Percentiles rank a stretch among this genome's conserved stretches.
Evolutionary conservation across 345 rosid genomes (phyloP).

Genomic region (Melastoma malabathricum): DNA sequence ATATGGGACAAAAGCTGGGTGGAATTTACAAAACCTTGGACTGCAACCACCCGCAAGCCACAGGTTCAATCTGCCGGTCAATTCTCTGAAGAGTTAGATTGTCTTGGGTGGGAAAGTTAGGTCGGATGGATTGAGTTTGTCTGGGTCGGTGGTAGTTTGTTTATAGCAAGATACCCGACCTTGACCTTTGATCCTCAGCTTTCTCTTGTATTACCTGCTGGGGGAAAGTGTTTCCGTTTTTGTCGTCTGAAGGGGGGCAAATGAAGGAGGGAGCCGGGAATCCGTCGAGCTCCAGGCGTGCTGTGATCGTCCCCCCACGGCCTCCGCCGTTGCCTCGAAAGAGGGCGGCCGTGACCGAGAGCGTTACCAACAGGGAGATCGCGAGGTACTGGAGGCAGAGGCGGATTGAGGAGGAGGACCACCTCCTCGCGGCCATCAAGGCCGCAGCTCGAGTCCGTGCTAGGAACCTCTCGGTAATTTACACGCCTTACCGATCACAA

Average conservation of each 20-base stretch:
- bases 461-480: conserved; percentile 55
- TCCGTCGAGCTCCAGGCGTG: conserved; percentile 10
- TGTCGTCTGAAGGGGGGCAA: conserved; percentile 5
- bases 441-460: conserved; percentile 76
- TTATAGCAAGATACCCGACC: not conserved
- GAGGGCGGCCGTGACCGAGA: conserved; percentile 17
- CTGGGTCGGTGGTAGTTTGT: too few relatives aligned
- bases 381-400: conserved; percentile 74
- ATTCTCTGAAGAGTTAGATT: too few relatives aligned
- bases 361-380: conserved; percentile 68
- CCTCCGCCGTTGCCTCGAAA: conserved; percentile 38
- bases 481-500: not conserved
- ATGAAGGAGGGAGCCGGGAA: conserved; percentile 13
- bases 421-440: conserved; percentile 79
- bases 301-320: conserved; percentile 23
- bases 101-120: conserved; percentile 25
- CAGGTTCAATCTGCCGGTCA: too few relatives aligned
- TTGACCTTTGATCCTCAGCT: not conserved
- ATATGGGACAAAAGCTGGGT: too few relatives aligned
- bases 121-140: conserved; percentile 18
- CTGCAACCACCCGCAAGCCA: too few relatives aligned
- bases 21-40: too few relatives aligned
- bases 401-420: conserved; percentile 62
- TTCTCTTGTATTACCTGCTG: too few relatives aligned
- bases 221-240: too few relatives aligned